Conservation (phyloP, 2,329 filamentous ascomycete species). For the Botrytis sinoallii region DNA sequence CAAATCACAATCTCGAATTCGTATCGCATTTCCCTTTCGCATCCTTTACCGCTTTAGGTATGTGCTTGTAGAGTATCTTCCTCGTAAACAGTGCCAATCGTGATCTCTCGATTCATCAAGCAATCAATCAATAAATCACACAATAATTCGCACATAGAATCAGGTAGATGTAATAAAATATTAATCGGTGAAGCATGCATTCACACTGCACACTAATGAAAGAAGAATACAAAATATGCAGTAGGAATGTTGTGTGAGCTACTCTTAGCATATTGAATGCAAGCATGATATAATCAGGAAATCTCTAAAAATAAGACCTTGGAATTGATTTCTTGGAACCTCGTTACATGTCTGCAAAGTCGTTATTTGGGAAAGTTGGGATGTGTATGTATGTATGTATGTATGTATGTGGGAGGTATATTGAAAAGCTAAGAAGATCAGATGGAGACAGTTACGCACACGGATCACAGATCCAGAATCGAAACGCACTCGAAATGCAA, state of each 20-base stretch:
- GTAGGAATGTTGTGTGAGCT: not conserved
- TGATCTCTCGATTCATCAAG: not conserved
- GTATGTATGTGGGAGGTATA: not conserved
- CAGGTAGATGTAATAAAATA: not conserved
- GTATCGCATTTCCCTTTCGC: not conserved
- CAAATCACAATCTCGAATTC: constrained; percentile 1
- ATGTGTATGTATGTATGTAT: not conserved
- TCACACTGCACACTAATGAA: not conserved
- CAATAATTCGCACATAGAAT: not conserved
- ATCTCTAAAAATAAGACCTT: not conserved
- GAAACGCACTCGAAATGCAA: not conserved
- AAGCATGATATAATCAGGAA: not conserved
- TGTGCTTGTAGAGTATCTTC: not conserved
- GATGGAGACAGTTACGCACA: constrained; percentile 6
- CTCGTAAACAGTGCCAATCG: constrained; percentile 10
- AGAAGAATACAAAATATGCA: constrained; percentile 2
- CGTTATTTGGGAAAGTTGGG: not conserved
- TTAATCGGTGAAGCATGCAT: not conserved
- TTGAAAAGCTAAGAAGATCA: not conserved
- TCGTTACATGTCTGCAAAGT: not conserved
- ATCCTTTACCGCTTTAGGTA: constrained; percentile 6
- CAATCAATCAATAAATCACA: not conserved
- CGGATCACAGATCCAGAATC: not conserved
- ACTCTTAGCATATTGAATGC: not conserved
- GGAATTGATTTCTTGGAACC: not conserved